Conservation (phyloP, 148 eudicot genomes). For the Arbutus unedo region DNA sequence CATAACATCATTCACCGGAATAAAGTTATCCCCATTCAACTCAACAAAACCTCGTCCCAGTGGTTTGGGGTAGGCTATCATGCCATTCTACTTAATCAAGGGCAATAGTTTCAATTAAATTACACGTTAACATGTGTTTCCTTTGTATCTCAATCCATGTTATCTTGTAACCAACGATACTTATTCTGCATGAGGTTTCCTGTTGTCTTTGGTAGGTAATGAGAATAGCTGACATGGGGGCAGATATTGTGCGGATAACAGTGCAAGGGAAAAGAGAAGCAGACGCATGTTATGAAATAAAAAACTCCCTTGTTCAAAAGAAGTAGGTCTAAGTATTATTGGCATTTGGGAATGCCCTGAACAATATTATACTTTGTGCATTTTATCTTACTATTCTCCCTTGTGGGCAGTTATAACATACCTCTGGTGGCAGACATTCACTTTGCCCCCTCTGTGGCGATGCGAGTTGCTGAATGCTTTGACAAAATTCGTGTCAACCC, state of each 20-base stretch:
- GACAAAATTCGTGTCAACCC: conserved; percentile 99
- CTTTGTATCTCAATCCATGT: too few relatives aligned
- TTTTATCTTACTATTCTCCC: conserved; percentile 15
- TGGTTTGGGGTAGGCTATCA: neutral
- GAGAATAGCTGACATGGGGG: conserved; percentile 93
- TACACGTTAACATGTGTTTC: too few relatives aligned
- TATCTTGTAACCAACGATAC: neutral
- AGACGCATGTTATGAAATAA: conserved; percentile 94
- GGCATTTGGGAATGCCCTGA: neutral
- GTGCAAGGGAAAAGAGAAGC: conserved; percentile 98
- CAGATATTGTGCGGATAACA: conserved; percentile 90
- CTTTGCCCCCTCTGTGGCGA: conserved; percentile 91
- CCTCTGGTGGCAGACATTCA: conserved; percentile 98
- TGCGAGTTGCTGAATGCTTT: conserved; percentile 96
- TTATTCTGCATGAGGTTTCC: conserved; percentile 6
- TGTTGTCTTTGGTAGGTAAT: conserved; percentile 58
- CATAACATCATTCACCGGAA: neutral
- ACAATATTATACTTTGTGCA: neutral
- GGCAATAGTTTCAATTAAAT: neutral
- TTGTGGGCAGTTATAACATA: conserved; percentile 72
- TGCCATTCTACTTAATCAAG: neutral
- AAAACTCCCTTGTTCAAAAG: conserved; percentile 88
- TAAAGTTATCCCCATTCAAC: neutral
- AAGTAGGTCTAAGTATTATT: conserved; percentile 49
- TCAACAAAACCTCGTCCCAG: neutral